These are phyloP conservation scores for Parasarocladium wereldwijsianum DNA, from an alignment of 2,329 filamentous ascomycete species.

Conservation along the genomic window DNA sequence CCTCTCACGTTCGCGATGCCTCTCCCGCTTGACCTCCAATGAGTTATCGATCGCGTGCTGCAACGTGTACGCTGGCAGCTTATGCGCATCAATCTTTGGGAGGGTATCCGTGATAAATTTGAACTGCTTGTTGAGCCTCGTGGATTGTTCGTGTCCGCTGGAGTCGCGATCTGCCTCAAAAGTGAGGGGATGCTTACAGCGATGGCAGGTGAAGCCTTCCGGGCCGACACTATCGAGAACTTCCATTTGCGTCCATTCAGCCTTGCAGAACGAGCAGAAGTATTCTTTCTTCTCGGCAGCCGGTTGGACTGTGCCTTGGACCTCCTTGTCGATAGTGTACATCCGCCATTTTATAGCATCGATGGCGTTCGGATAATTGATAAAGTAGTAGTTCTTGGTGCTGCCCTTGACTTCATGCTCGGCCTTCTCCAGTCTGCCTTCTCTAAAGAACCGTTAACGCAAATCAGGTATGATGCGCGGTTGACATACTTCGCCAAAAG, in stretches of 20 bases:
- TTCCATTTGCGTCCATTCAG: slow-evolving; percentile 82
- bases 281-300: slow-evolving; percentile 85
- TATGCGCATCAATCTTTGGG: slow-evolving; percentile 59
- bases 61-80: slow-evolving; percentile 62
- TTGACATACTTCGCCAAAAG: slow-evolving; percentile 60
- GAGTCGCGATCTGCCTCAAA: slow-evolving; percentile 53
- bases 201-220: slow-evolving; percentile 68
- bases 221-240: slow-evolving; percentile 63
- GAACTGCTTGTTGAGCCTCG: slow-evolving; percentile 64
- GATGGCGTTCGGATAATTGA: slow-evolving; percentile 86
- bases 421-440: slow-evolving; percentile 52
- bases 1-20: slow-evolving; percentile 48
- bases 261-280: slow-evolving; percentile 64
- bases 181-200: slow-evolving; percentile 52
- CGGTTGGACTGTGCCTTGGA: slow-evolving; percentile 70
- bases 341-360: slow-evolving; percentile 94
- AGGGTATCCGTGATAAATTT: slow-evolving; percentile 64
- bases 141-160: slow-evolving; percentile 58
- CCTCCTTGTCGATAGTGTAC: slow-evolving; percentile 73
- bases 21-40: slow-evolving; percentile 50
- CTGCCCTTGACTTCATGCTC: slow-evolving; percentile 71
- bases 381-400: slow-evolving; percentile 89
- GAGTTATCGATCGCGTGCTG: slow-evolving; percentile 50
- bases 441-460: slow-evolving; percentile 24
- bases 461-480: slow-evolving; percentile 1